phyloP scores from a whole-genome alignment of 139 green algal species.

The Astrephomene gubernaculifera region DNA sequence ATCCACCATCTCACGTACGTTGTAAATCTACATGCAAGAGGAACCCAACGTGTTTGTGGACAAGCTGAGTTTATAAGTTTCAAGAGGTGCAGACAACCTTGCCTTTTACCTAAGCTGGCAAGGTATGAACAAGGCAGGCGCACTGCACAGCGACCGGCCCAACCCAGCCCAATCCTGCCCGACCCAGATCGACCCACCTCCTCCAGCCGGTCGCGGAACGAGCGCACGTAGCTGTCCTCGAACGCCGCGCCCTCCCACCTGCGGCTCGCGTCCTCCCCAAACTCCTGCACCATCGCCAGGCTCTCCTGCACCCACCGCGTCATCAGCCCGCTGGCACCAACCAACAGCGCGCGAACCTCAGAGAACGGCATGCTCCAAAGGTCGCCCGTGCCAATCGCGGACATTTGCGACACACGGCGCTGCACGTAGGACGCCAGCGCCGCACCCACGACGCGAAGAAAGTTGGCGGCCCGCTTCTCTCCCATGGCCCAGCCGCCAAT shows the following conservation, averaged over 20 bases:
- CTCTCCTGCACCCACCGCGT: constrained; percentile 46
- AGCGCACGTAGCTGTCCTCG: constrained; percentile 49
- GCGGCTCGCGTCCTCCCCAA: constrained; percentile 56
- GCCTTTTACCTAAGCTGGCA: too few relatives aligned
- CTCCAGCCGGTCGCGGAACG: constrained; percentile 64
- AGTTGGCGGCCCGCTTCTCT: constrained; percentile 60
- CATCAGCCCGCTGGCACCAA: constrained; percentile 54
- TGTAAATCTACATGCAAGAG: constrained; percentile 63
- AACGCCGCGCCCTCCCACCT: constrained; percentile 53
- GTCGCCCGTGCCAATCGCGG: not conserved
- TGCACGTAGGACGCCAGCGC: constrained; percentile 55
- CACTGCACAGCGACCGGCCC: too few relatives aligned
- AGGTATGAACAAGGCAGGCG: too few relatives aligned
- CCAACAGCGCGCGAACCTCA: constrained; percentile 53
- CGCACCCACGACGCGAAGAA: constrained; percentile 52
- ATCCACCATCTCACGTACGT: constrained; percentile 73
- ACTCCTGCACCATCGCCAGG: constrained; percentile 47
- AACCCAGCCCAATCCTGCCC: not conserved
- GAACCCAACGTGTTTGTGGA: too few relatives aligned
- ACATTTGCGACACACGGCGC: constrained; percentile 30
- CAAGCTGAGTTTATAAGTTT: too few relatives aligned
- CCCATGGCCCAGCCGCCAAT: constrained; percentile 54
- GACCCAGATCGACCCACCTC: constrained; percentile 51
- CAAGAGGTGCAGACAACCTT: too few relatives aligned
- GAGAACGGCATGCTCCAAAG: constrained; percentile 8